Evolutionary conservation across 1,284 basidiomycete species (phyloP).

Genomic region (Chondrostereum purpureum): DNA sequence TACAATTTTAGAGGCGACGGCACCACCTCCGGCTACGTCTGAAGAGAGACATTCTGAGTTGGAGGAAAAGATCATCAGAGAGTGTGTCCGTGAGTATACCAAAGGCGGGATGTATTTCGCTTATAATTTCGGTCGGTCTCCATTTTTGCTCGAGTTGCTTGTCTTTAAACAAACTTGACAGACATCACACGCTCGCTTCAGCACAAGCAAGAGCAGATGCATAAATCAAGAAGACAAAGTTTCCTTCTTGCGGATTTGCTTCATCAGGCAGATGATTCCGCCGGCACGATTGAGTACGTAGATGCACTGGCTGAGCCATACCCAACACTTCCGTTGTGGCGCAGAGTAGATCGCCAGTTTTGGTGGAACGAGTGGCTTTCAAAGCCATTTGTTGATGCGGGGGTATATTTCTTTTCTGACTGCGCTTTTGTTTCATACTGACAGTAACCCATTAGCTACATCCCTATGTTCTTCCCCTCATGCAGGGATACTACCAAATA

Average conservation of each 20-base stretch:
- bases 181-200: constrained; percentile 76
- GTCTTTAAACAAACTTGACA: constrained; percentile 21
- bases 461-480: constrained; percentile 77
- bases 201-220: constrained; percentile 63
- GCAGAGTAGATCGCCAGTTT: constrained; percentile 74
- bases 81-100: constrained; percentile 61
- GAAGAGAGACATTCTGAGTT: constrained; percentile 68
- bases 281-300: constrained; percentile 23
- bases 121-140: constrained; percentile 60
- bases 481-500: constrained; percentile 85
- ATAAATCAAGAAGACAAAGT: constrained; percentile 48
- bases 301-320: constrained; percentile 63
- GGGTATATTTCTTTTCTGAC: constrained; percentile 35
- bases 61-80: constrained; percentile 71
- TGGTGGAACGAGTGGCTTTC: constrained; percentile 89
- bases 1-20: constrained; percentile 48
- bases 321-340: constrained; percentile 73
- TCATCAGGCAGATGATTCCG: constrained; percentile 26
- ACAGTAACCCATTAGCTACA: constrained; percentile 46
- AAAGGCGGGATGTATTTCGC: constrained; percentile 81
- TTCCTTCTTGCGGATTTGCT: constrained; percentile 52
- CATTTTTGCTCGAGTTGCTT: constrained; percentile 1
- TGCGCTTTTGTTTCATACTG: neutral
- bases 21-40: constrained; percentile 48
- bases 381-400: constrained; percentile 69